These are phyloP conservation scores for Musa balbisiana DNA, from an alignment of 202 grass and related monocot species.

Conservation along the genomic window DNA sequence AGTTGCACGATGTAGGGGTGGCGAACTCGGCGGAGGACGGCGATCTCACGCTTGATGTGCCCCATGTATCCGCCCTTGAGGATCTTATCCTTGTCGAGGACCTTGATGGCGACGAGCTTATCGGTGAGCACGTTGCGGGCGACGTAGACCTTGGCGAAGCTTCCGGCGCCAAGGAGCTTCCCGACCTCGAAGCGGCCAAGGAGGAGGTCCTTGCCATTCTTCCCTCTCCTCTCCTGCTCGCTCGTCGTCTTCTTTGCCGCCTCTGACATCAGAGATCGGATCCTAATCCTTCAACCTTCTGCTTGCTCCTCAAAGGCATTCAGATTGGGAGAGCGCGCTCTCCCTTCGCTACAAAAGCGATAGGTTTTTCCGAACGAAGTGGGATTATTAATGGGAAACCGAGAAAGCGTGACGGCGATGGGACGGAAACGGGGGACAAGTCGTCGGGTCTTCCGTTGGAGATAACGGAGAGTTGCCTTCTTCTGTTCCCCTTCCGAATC, in stretches of 20 bases:
- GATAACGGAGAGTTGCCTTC: no score
- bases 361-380: not conserved
- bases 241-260: not conserved
- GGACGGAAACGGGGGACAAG: not conserved
- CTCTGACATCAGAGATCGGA: conserved; percentile 19
- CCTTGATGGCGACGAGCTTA: conserved; percentile 78
- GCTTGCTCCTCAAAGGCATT: not conserved
- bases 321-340: not conserved
- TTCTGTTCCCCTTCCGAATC: no score
- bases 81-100: conserved; percentile 79
- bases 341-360: not conserved
- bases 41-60: conserved; percentile 95
- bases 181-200: conserved; percentile 83
- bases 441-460: no score
- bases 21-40: conserved; percentile 81
- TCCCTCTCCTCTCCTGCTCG: conserved; percentile 7
- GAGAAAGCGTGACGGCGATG: conserved; percentile 23
- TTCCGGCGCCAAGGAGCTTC: conserved; percentile 63
- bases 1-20: conserved; percentile 93
- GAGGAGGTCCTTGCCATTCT: conserved; percentile 26
- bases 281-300: not conserved
- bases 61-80: conserved; percentile 49
- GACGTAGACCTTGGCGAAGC: conserved; percentile 91
- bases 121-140: conserved; percentile 43
- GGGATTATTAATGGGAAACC: conserved; percentile 18